Conservation (phyloP, 495 filamentous ascomycete species). For the Aspergillus kassunensis region DNA sequence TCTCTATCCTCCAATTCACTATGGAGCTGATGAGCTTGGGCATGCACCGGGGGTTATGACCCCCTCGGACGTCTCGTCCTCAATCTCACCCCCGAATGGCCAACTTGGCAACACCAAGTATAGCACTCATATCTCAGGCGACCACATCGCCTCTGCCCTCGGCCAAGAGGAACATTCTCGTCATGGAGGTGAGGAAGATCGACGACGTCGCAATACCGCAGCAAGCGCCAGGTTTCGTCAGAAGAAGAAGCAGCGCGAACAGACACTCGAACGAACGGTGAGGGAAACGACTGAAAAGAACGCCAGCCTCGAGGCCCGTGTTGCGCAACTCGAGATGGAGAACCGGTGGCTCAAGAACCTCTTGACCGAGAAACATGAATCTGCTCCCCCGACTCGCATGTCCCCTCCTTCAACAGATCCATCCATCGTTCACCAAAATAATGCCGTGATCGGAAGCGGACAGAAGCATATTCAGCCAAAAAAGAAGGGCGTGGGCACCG, state of each 20-base stretch:
- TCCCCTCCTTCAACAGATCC: constrained; percentile 27
- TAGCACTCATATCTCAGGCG: constrained; percentile 42
- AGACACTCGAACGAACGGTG: constrained; percentile 81
- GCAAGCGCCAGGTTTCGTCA: constrained; percentile 92
- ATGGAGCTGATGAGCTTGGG: constrained; percentile 39
- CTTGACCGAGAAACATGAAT: constrained; percentile 82
- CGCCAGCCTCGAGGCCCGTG: constrained; percentile 68
- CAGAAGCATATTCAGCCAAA: constrained; percentile 47
- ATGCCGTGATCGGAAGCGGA: constrained; percentile 22
- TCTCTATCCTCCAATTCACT: constrained; percentile 45
- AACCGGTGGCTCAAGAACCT: constrained; percentile 96
- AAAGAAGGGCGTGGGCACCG: constrained; percentile 47
- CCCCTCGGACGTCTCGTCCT: constrained; percentile 45
- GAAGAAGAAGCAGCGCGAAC: constrained; percentile 99
- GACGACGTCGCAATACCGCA: constrained; percentile 92
- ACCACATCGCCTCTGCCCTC: constrained; percentile 39
- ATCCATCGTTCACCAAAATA: constrained; percentile 22
- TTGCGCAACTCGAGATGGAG: constrained; percentile 86
- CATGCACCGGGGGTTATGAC: constrained; percentile 37
- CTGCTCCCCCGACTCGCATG: constrained; percentile 22
- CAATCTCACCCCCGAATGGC: constrained; percentile 47
- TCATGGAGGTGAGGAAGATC: constrained; percentile 90
- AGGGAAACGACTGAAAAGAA: constrained; percentile 91
- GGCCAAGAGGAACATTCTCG: constrained; percentile 53
- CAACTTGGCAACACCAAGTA: constrained; percentile 45